Base-by-base conservation (phyloP, 345 rosid genomes). In the Anastatica hierochuntica region DNA sequence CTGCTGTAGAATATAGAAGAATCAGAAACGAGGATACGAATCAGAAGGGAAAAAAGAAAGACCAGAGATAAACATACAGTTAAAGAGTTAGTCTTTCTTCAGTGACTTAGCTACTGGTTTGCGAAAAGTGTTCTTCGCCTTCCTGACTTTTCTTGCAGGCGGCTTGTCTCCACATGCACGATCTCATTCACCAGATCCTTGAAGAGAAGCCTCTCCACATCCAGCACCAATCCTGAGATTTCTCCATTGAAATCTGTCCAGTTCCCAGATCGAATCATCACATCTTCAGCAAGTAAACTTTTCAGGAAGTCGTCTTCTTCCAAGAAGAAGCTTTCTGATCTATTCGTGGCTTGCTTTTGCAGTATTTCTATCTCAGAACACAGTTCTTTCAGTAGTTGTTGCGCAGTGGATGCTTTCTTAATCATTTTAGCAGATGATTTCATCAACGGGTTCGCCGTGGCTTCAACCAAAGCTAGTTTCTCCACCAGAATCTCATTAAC, bases 171-270 rank as follows among this genome's bases (percentile, higher is more conserved):
- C 1, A 83, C 78, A 10, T 54, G 77, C 53, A 84, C 77, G 19
- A 82, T 72, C 68, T 90, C 96, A 51, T 76, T 74, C 42, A 87
- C 85, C 51, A 87, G 69, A 67, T 90, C 98, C 74, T 83, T 90
- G 68, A 87, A 87, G 34, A 90, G 47, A 61, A 72, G 59, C 53
- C 96, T 55, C 76, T 87, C 98, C 8, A 87, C 79, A 62, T 81
- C 90, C 41, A 90, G 47, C 21, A 81, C 90, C 41, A 78, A 46
- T 14, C 79, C 84, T 8, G 95, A 69, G 23, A 75, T 58, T 65
- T 82, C 88, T 8, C 40, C 14, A 2, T 59, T 49, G 58, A 82
- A 82, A 42, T 72, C 77, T 1, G 69, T 74, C 98, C 92, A 90
- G 51, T 75, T 21, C 24, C 24, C 24, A 21, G 24, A 21, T 5